Evolutionary conservation across 768 basidiomycete species (phyloP), one percentile per base, ranked within the genome.

Genomic region (Gymnopilus dilepis): DNA sequence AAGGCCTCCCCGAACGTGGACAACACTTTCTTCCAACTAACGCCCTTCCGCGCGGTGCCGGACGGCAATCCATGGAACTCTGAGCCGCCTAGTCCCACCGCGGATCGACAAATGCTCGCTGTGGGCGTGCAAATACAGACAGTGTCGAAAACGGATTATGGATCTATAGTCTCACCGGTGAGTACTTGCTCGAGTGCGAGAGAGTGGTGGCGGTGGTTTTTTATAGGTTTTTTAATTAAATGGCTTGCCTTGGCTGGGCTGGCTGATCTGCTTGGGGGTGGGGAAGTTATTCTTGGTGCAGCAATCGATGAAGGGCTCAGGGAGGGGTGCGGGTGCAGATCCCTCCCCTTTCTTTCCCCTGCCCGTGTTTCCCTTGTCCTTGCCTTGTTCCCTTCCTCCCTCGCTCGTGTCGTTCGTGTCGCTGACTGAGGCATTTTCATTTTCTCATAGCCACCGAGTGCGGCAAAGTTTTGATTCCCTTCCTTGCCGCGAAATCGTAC

Each of bases 101-200:
- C 19, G 15, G 63, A 62, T 30, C 37, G 53, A 1, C 69, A 51
- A 21, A 26, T 61, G 21, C 59, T 73, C 17, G 61, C 69, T 6
- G 70, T 80, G 22, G 76, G 70, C 41, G 70, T 78, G 6, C 74
- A 78, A 30, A 77, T 72, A 37, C 75, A 76, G 51, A 74, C 74
- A 1, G 65, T 74, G 43, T 69, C 73, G 19, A 74, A 70, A 60
- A 64, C 73, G 11, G 76, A 78, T 62, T 76, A 74, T 60, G 59
- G 54, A n/a, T 71, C 67, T 61, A 54, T 67, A n/a, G 53, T 67
- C 42, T 60, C 64, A 47, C 55, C 66, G 42, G 70, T 70, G 51
- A 26, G 67, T 66, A n/a, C n/a, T n/a, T n/a, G n/a, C n/a, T n/a
- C n/a, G n/a, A n/a, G n/a, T n/a, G n/a, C n/a, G n/a, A n/a, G n/a